Evolutionary conservation across 176 grass and related monocot species (phyloP).

Genomic region (Oryza meyeriana): DNA sequence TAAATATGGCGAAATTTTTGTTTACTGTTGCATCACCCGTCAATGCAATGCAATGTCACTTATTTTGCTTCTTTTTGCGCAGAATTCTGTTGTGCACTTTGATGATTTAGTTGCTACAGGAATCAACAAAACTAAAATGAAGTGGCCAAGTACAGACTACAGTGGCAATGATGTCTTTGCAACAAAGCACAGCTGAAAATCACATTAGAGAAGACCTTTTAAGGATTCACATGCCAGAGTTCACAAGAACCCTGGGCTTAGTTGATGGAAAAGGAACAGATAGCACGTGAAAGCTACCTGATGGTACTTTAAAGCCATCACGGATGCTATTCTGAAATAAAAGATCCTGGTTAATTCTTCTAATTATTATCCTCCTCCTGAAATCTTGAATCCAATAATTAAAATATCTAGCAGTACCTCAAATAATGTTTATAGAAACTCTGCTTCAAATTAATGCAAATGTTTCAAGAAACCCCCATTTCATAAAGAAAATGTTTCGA

Average conservation of each 20-base stretch:
- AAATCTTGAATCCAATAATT: neutral
- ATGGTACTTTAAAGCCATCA: neutral
- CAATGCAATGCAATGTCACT: neutral
- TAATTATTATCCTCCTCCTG: neutral
- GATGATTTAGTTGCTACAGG: neutral
- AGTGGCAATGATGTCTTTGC: neutral
- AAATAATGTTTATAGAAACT: neutral
- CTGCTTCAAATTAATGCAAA: neutral
- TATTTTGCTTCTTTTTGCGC: neutral
- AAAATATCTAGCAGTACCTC: neutral
- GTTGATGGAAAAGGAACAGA: constrained; percentile 8
- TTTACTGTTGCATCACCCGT: neutral
- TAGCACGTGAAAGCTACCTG: constrained; percentile 7
- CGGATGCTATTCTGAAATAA: constrained; percentile 1
- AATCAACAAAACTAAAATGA: neutral
- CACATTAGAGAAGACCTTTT: neutral
- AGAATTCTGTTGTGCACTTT: neutral
- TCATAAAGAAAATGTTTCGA: neutral
- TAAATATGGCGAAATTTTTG: constrained; percentile 26
- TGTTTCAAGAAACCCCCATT: neutral
- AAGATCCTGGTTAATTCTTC: constrained; percentile 16
- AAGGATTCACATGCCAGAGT: neutral
- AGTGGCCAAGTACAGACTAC: neutral
- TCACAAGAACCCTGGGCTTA: constrained; percentile 37
- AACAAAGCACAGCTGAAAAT: neutral